These are phyloP conservation scores for Phytophthora pluvialis DNA, from an alignment of 352 stramenopile species.

Conservation along the genomic window DNA sequence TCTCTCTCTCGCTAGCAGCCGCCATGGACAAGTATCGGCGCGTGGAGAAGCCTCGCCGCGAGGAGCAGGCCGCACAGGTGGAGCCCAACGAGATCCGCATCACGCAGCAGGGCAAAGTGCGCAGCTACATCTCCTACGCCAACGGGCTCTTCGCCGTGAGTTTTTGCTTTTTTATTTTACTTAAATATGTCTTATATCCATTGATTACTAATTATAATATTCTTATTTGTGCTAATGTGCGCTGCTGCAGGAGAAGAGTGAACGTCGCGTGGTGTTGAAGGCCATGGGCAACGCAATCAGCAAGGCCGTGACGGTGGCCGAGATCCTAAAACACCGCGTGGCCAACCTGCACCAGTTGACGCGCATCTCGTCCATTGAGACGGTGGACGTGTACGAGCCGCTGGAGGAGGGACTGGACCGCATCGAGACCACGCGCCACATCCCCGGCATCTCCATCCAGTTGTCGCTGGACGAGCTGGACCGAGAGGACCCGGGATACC, in stretches of 20 bases:
- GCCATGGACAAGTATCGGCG: slow-evolving; percentile 88
- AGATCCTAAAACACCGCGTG: slow-evolving; percentile 85
- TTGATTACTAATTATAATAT: slow-evolving; percentile 10
- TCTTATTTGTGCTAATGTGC: background rate
- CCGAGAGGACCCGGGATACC: slow-evolving; percentile 65
- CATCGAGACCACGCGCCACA: slow-evolving; percentile 74
- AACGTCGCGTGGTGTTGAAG: slow-evolving; percentile 71
- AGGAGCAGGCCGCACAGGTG: slow-evolving; percentile 50
- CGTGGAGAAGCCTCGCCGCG: slow-evolving; percentile 63
- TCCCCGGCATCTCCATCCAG: slow-evolving; percentile 79
- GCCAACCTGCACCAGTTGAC: slow-evolving; percentile 78
- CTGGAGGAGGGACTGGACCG: slow-evolving; percentile 85
- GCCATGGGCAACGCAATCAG: slow-evolving; percentile 87
- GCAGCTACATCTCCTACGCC: slow-evolving; percentile 83
- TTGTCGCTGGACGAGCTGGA: slow-evolving; percentile 75
- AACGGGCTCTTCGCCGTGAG: slow-evolving; percentile 73
- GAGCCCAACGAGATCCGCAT: slow-evolving; percentile 86
- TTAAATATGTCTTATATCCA: slow-evolving; percentile 6
- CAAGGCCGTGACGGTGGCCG: slow-evolving; percentile 85
- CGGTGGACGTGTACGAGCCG: slow-evolving; percentile 83
- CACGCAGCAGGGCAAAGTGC: slow-evolving; percentile 82
- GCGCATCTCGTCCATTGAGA: slow-evolving; percentile 82
- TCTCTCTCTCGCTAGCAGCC: slow-evolving; percentile 9
- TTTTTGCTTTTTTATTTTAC: slow-evolving; percentile 12
- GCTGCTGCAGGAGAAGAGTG: slow-evolving; percentile 61